These are phyloP conservation scores for Daedaleopsis nitida DNA, from an alignment of 768 basidiomycete species.

Conservation along the genomic window DNA sequence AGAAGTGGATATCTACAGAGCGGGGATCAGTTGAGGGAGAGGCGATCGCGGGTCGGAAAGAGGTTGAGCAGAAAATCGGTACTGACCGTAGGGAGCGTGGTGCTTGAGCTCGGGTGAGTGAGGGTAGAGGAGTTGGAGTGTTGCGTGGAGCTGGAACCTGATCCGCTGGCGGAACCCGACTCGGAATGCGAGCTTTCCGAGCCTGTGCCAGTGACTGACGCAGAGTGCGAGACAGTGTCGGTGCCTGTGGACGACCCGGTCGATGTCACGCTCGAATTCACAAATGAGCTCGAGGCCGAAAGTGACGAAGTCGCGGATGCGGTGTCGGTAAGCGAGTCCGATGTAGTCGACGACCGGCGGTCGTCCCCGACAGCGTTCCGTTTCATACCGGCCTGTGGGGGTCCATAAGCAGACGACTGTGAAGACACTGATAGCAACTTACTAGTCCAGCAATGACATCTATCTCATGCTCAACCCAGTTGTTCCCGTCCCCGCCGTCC, in stretches of 20 bases:
- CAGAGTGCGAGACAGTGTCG: too few species aligned
- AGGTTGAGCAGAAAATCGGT: neutral
- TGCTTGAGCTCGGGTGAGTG: neutral
- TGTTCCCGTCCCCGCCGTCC: neutral
- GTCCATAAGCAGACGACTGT: too few species aligned
- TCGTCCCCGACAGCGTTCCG: too few species aligned
- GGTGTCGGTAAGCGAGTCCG: too few species aligned
- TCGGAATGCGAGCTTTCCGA: neutral
- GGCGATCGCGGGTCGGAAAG: neutral
- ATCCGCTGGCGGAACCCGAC: neutral
- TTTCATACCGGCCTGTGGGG: too few species aligned
- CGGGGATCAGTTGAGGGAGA: neutral
- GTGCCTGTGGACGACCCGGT: neutral
- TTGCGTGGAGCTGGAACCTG: neutral
- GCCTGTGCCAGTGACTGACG: too few species aligned
- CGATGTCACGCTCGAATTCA: neutral
- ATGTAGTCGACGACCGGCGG: too few species aligned
- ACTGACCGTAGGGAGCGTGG: neutral
- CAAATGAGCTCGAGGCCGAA: neutral
- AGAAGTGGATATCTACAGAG: neutral
- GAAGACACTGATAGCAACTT: too few species aligned
- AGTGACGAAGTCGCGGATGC: neutral
- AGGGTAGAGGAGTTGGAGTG: neutral
- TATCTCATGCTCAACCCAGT: too few species aligned
- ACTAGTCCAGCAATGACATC: too few species aligned